phyloP scores from a whole-genome alignment of 805 yeast genomes.

The Lachancea fermentati region DNA sequence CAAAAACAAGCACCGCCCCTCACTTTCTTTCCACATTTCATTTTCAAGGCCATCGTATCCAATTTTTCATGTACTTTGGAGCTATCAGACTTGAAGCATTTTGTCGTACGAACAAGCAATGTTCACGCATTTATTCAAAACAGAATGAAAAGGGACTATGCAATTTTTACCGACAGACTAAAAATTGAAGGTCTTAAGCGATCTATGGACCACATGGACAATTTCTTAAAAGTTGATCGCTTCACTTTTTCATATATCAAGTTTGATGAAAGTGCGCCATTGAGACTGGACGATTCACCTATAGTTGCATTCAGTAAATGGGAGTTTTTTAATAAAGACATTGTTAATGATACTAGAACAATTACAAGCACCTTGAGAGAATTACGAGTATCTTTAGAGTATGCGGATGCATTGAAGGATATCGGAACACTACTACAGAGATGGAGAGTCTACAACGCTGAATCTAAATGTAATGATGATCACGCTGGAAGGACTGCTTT shows the following conservation, averaged over 20 bases:
- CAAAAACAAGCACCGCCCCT: neutral
- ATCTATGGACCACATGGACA: conserved; percentile 8
- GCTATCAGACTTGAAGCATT: conserved; percentile 11
- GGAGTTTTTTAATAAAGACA: conserved; percentile 17
- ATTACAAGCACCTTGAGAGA: conserved; percentile 21
- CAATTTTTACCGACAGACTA: neutral
- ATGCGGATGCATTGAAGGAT: conserved; percentile 18
- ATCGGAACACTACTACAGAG: neutral
- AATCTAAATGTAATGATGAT: neutral
- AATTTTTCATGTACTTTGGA: conserved; percentile 23
- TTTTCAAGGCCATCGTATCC: conserved; percentile 21
- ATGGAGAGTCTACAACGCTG: neutral
- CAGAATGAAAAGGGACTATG: neutral
- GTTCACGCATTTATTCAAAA: conserved; percentile 3
- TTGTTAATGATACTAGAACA: neutral
- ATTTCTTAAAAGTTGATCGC: conserved; percentile 9
- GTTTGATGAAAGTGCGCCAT: neutral
- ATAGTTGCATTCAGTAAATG: conserved; percentile 27
- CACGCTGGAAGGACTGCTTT: neutral
- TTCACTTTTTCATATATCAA: conserved; percentile 2
- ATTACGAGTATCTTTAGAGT: conserved; percentile 20
- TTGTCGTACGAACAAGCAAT: conserved; percentile 5
- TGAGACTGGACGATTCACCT: conserved; percentile 12
- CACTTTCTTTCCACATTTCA: conserved; percentile 15
- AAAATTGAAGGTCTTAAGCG: neutral